Conservation (phyloP, 345 rosid species). For the Triadica sebifera region DNA sequence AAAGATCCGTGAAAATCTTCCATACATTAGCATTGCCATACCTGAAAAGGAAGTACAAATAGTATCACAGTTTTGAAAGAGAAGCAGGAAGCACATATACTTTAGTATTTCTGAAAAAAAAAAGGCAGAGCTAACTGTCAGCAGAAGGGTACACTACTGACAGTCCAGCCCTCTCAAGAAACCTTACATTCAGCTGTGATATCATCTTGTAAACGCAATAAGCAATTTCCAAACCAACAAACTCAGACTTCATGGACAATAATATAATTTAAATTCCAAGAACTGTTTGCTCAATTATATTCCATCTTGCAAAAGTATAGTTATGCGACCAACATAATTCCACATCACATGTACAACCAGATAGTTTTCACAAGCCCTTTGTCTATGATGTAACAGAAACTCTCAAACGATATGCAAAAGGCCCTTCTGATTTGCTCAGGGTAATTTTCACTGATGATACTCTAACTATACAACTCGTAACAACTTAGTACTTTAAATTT, state of each 20-base stretch:
- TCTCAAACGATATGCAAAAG: background rate
- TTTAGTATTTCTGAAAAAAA: background rate
- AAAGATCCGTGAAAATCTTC: constrained; percentile 88
- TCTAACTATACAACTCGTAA: too few species aligned
- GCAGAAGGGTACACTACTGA: background rate
- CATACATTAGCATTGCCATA: constrained; percentile 95
- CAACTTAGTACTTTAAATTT: too few species aligned
- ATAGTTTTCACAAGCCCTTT: background rate
- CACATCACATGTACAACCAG: background rate
- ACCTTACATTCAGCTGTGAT: background rate
- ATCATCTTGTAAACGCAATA: background rate
- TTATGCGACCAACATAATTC: background rate
- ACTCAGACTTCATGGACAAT: background rate
- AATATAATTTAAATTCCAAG: background rate
- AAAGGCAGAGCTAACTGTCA: background rate
- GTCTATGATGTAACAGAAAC: background rate
- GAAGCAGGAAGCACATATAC: background rate
- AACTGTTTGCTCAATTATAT: background rate
- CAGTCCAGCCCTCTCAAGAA: background rate
- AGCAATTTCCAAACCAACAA: background rate
- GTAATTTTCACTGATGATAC: too few species aligned
- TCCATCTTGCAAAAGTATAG: background rate
- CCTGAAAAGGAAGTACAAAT: constrained; percentile 43
- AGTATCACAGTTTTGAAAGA: background rate
- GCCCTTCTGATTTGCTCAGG: background rate